Evolutionary conservation across 2,329 filamentous ascomycete genomes (phyloP), one percentile per base, ranked within the genome.

Genomic region (Raffaelea albimanens): DNA sequence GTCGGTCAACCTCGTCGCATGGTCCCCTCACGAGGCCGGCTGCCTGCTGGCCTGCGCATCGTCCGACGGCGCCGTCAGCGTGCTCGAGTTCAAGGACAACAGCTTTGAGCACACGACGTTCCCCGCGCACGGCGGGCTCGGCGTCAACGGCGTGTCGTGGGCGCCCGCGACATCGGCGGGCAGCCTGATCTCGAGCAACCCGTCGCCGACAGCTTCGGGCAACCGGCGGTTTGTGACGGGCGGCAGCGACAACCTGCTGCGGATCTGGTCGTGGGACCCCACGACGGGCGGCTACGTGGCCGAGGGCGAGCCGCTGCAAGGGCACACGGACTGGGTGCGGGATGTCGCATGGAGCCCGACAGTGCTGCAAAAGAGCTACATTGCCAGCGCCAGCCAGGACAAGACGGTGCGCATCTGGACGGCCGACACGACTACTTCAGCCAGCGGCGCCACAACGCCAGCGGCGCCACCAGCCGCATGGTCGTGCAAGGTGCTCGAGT

Each of bases 371-470:
- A 96, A 95, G 75, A 88, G 84, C 50, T 98, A 98, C 70, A 96
- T 98, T 62, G 93, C 93, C 25, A 91, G 85, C 43, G 93, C 91
- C 11, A 90, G 85, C 46, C 90, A 97, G 70, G 93, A 98, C 67
- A 94, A 95, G 76, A 96, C 89, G 9, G 91, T 97, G 53, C 82
- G 89, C 56, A 96, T 98, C 68, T 98, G 93, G 93, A 97, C 91
- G 10, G 83, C 78, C 23, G 84, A 88, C 58, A 25, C 53, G 19
- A 41, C 45, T 3, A 43, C 43, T 3, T 43, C 22, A 1, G 40
- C 42, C 19, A 19, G 69, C 76, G 22, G 71, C 76, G 34, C 31
- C 16, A 19, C 14, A 7, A 19, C 14, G 13, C 8, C 14, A 10
- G 34, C 50, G 78, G 73, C 61, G 71, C 76, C 50, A 78, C 73